Base-by-base conservation (phyloP, 2,329 filamentous ascomycete genomes). In the Coleophoma cylindrospora region DNA sequence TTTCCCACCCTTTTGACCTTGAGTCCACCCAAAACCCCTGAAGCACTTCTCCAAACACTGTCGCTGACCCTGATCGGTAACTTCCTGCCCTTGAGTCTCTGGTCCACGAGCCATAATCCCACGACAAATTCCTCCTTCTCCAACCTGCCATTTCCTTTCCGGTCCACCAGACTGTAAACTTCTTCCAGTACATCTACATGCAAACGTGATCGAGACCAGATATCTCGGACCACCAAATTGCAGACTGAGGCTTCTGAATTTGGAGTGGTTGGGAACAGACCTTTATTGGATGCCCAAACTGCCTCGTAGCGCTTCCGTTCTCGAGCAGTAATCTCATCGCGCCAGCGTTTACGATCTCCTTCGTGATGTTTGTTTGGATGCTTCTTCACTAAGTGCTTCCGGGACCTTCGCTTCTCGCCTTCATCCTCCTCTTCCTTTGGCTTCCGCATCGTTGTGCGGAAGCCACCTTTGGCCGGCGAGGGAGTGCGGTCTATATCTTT, bases 231-330 rank as follows among this genome's bases (percentile, higher is more conserved):
- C 7, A 91, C 79, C 0, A 90, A 68, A 60, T 84, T 87, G 34
- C 77, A 74, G 3, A 92, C 84, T 43, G 77, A 73, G 13, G 81
- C 75, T 21, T 59, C 59, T 5, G 50, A 53, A 9, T 52, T 51
- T 43, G 66, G 58, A 32, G 37, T 21, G 12, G 50, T 44, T 13
- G 56, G 64, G 9, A 80, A 68, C 0, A 82, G 51, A 0, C 88
- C 88, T 45, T 83, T 81, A 60, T 94, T 94, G 40, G 87, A 89
- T 1, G 89, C 89, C 87, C 88, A 94, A 1, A 94, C 79, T 2
- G 86, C 89, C 66, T 92, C 89, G 66, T 94, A 94, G 1, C 89
- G 77, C 61, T 87, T 87, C n/a, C 86, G 74, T 62, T 94, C 87
- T 5, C 81, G 74, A 44, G 81, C 77, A 0, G 85, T 88, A 40